These are phyloP conservation scores for Erodium trifolium DNA, from an alignment of 441 rosid species.

Conservation along the genomic window DNA sequence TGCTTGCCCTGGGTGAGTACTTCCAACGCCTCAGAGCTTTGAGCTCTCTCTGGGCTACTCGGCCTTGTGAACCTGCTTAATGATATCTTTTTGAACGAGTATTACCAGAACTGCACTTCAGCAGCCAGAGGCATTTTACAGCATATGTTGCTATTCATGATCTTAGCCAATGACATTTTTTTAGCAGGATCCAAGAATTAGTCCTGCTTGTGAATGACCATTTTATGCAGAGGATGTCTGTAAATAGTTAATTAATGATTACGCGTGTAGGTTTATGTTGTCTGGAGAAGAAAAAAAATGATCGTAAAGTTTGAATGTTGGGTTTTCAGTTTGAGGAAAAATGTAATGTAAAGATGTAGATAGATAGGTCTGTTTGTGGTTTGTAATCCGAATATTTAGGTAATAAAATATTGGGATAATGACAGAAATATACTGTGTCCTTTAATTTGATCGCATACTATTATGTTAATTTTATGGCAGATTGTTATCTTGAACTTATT, in stretches of 20 bases:
- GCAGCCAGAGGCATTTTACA: not conserved
- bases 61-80: conserved; percentile 34
- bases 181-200: not conserved
- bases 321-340: too few species aligned
- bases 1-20: conserved; percentile 85
- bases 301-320: not conserved
- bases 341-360: not conserved
- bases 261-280: not conserved
- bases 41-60: conserved; percentile 66
- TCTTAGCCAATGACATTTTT: not conserved
- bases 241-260: too few species aligned
- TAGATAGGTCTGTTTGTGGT: not conserved
- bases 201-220: not conserved
- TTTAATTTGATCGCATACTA: too few species aligned
- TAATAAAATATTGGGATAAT: too few species aligned
- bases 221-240: not conserved
- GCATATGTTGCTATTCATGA: not conserved
- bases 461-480: too few species aligned
- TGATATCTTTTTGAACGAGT: not conserved
- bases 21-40: conserved; percentile 68
- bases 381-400: not conserved
- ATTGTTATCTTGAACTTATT: too few species aligned
- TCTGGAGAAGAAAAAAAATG: not conserved
- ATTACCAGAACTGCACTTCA: not conserved
- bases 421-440: too few species aligned